Conservation (phyloP, 2,329 filamentous ascomycete species). For the Coniochaeta hoffmannii region DNA sequence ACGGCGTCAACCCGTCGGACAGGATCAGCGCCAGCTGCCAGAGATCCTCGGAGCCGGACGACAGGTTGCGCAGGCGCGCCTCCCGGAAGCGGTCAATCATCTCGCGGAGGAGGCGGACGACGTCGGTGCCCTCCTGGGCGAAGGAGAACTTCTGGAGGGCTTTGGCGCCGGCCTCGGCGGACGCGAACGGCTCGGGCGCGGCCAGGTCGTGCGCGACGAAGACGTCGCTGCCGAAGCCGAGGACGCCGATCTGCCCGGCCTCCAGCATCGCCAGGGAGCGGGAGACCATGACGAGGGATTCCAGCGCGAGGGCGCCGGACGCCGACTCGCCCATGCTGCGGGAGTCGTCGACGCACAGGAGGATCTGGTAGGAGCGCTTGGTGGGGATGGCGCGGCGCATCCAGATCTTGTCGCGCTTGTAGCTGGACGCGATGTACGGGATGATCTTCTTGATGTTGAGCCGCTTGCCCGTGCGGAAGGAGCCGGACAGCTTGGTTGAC, state of each 20-base stretch:
- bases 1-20: conserved; percentile 86
- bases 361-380: conserved; percentile 93
- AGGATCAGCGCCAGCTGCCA: conserved; percentile 95
- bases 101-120: conserved; percentile 67
- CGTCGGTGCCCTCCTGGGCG: conserved; percentile 77
- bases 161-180: conserved; percentile 69
- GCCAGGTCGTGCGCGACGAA: conserved; percentile 82
- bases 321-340: conserved; percentile 80
- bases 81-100: conserved; percentile 76
- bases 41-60: conserved; percentile 56
- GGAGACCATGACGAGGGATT: conserved; percentile 87
- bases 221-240: conserved; percentile 81
- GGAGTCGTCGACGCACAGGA: conserved; percentile 94
- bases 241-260: conserved; percentile 83
- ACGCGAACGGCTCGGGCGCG: conserved; percentile 58
- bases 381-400: conserved; percentile 88
- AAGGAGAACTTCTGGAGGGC: conserved; percentile 83
- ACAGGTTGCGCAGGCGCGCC: conserved; percentile 49
- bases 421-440: conserved; percentile 94
- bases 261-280: conserved; percentile 87
- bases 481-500: conserved; percentile 91
- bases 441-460: conserved; percentile 99
- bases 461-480: conserved; percentile 94
- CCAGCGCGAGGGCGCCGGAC: conserved; percentile 75
- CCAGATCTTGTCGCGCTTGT: conserved; percentile 99